A percentile compares a stretch with the other conserved stretches of the same genome.
Evolutionary conservation across 208 protist species (phyloP).

Genomic region (Leptomonas pyrrhocoris): DNA sequence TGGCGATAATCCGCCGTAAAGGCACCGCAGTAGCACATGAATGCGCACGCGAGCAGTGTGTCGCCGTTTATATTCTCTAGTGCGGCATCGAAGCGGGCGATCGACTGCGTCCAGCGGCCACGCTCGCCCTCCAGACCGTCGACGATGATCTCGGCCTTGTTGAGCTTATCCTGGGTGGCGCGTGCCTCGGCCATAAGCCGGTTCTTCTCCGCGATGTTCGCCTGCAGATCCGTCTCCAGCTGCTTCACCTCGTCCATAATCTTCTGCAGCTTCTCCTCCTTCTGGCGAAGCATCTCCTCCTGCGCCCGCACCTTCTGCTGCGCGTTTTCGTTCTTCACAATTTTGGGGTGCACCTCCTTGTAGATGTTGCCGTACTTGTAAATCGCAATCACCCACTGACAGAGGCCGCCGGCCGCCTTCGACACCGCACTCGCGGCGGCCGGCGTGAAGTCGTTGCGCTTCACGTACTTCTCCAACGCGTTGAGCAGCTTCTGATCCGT

Average conservation of each 20-base stretch:
- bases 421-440: conserved; percentile 93
- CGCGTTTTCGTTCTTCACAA: conserved; percentile 94
- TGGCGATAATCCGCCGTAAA: conserved; percentile 96
- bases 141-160: conserved; percentile 96
- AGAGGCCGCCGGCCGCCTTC: conserved; percentile 94
- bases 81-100: conserved; percentile 90
- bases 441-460: conserved; percentile 93
- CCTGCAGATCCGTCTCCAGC: conserved; percentile 91
- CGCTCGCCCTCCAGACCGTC: conserved; percentile 97
- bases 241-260: conserved; percentile 93
- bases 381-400: conserved; percentile 98
- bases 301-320: conserved; percentile 93
- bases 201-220: conserved; percentile 93
- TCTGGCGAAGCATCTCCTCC: conserved; percentile 93
- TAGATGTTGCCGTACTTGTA: conserved; percentile 97
- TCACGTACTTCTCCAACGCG: conserved; percentile 95
- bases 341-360: conserved; percentile 97
- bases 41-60: conserved; percentile 96
- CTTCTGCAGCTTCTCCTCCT: conserved; percentile 93
- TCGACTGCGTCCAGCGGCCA: conserved; percentile 95
- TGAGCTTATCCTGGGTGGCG: conserved; percentile 97
- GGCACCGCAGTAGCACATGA: conserved; percentile 97
- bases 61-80: conserved; percentile 95
- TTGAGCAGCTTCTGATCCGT: conserved; percentile 95
- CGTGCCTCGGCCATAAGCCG: conserved; percentile 90